phyloP scores from a whole-genome alignment of 495 filamentous ascomycete genomes.

The Penicillium goetzii region DNA sequence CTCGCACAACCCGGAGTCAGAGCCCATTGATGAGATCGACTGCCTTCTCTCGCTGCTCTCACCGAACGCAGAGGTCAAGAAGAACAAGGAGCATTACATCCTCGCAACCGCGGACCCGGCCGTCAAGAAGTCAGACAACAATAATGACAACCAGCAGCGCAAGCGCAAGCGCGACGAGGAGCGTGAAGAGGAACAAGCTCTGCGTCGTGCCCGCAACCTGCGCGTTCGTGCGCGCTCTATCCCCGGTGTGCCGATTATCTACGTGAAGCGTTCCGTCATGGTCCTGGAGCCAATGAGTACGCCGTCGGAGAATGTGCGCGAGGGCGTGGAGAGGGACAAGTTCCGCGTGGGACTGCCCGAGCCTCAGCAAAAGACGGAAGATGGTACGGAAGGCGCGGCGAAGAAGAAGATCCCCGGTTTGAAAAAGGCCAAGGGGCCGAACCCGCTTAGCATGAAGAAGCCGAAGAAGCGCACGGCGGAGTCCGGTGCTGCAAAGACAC shows the following conservation, averaged over 20 bases:
- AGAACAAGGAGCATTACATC: conserved; percentile 90
- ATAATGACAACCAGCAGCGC: conserved; percentile 27
- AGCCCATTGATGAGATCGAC: conserved; percentile 73
- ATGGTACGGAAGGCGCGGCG: conserved; percentile 38
- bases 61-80: conserved; percentile 58
- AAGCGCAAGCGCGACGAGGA: conserved; percentile 36
- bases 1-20: conserved; percentile 79
- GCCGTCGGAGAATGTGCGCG: conserved; percentile 61
- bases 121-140: conserved; percentile 29
- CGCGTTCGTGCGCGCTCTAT: conserved; percentile 43
- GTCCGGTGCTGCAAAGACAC: conserved; percentile 7
- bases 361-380: conserved; percentile 45
- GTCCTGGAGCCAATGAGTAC: conserved; percentile 85
- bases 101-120: conserved; percentile 68
- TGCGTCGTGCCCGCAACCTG: conserved; percentile 41
- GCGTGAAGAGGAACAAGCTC: conserved; percentile 39
- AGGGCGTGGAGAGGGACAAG: conserved; percentile 73
- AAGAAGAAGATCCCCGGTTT: conserved; percentile 62
- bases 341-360: conserved; percentile 71
- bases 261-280: conserved; percentile 86
- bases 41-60: conserved; percentile 81
- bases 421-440: conserved; percentile 80
- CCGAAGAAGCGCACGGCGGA: conserved; percentile 57
- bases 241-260: conserved; percentile 80
- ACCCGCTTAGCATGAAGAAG: conserved; percentile 91